Percentiles rank a stretch among this genome's conserved stretches.
Evolutionary conservation across 805 yeast genomes (phyloP).

Genomic region (Lipomyces spencermartinsiae): DNA sequence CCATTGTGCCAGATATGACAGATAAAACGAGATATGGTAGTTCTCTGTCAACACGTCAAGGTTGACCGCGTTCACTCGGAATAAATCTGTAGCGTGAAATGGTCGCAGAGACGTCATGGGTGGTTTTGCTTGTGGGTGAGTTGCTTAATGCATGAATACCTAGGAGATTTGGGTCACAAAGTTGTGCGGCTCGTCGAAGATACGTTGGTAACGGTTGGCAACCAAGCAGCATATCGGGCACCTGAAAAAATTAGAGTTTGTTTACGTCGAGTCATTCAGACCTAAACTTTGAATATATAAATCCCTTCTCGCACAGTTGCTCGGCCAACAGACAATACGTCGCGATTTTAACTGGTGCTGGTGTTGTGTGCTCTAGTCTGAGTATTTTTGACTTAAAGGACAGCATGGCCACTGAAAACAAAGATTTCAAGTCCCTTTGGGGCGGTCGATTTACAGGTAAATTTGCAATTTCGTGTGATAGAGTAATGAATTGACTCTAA

Average conservation of each 20-base stretch:
- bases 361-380: neutral
- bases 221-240: neutral
- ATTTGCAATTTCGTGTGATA: neutral
- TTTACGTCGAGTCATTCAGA: neutral
- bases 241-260: neutral
- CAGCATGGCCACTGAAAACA: slow-evolving; percentile 19
- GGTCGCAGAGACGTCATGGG: slow-evolving; percentile 87
- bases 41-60: slow-evolving; percentile 91
- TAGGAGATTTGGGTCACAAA: neutral
- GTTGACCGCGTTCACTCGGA: slow-evolving; percentile 74
- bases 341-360: too few species aligned
- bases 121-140: too few species aligned
- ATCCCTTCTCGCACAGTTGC: neutral
- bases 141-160: neutral
- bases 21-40: slow-evolving; percentile 81
- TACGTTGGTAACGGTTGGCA: neutral
- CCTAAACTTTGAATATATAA: neutral
- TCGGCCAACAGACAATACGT: neutral
- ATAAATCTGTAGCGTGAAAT: slow-evolving; percentile 83
- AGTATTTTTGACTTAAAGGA: neutral
- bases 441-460: slow-evolving; percentile 38
- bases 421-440: slow-evolving; percentile 36
- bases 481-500: neutral
- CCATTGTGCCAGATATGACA: slow-evolving; percentile 83
- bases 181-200: neutral